Percentiles rank a stretch among this genome's conserved stretches.
These are phyloP conservation scores for Rauvolfia tetraphylla DNA, from an alignment of 257 asterid genomes.

Conservation along the genomic window DNA sequence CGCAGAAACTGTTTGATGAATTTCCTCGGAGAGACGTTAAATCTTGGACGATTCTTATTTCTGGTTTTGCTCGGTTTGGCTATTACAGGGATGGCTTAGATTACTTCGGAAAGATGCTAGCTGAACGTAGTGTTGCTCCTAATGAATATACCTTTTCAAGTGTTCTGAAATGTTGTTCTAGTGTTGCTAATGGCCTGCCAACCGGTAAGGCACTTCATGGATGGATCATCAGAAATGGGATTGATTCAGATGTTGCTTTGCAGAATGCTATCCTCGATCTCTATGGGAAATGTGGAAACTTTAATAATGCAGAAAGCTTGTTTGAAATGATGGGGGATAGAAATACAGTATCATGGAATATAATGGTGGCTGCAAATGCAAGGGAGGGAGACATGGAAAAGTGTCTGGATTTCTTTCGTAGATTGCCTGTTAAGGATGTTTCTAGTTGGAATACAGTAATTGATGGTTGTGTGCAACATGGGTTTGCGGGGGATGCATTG, in stretches of 20 bases:
- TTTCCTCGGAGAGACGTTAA: constrained; percentile 58
- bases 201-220: constrained; percentile 59
- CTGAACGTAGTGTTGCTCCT: constrained; percentile 45
- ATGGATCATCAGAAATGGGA: constrained; percentile 46
- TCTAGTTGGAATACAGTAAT: constrained; percentile 78
- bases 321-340: constrained; percentile 47
- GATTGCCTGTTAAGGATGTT: constrained; percentile 49
- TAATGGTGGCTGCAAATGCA: constrained; percentile 57
- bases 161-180: constrained; percentile 55
- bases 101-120: constrained; percentile 49
- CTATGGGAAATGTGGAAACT: constrained; percentile 47
- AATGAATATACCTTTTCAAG: constrained; percentile 64
- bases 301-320: constrained; percentile 36
- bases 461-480: constrained; percentile 54
- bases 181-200: constrained; percentile 34
- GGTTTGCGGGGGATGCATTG: constrained; percentile 41
- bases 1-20: constrained; percentile 68
- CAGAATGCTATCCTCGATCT: constrained; percentile 67
- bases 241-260: constrained; percentile 46
- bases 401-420: constrained; percentile 44
- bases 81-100: constrained; percentile 37
- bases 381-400: constrained; percentile 40
- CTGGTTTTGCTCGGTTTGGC: constrained; percentile 50
- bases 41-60: constrained; percentile 68
- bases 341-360: constrained; percentile 67